Base-by-base conservation (phyloP, 192 early-diverging fungal species). In the Oehlia diaphana region DNA sequence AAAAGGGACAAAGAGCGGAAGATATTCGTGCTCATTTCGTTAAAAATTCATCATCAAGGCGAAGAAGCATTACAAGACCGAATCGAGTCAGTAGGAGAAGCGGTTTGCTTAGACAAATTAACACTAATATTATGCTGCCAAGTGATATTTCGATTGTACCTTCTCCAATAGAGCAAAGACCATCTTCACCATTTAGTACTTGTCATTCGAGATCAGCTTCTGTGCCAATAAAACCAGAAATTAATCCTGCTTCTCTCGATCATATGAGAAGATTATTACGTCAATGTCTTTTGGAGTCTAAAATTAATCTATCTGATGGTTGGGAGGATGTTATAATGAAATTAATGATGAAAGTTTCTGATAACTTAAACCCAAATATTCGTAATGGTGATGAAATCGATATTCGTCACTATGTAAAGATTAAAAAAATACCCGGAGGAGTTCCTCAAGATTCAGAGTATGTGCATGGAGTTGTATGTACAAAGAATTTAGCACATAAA, bases 361-460 rank as follows among this genome's bases (percentile, higher is more conserved):
- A 86, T 62, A 82, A 89, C 70, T 81, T 93, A 9, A 84, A 86
- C 50, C 89, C 93, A 1, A 88, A 94, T 81, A 88, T 95, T 42
- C 82, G 89, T 23, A 89, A 84, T 26, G 93, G 95, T 72, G 96
- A 97, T 82, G 89, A 92, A 79, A 94, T 95, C 78, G 96, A 98
- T 80, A 90, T 96, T 62, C 88, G 93, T 13, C 91, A 95, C 42
- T 96, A 96, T 67, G 93, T 99, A 64, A 97, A 97, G 76, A 94
- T 98, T 81, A 99, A 99, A 82, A 94, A 94, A 79, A 94, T 99
- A 26, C 93, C 98, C 0, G 98, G 97, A 10, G 96, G 95, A 10
- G 33, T 80, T 33, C 93, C 95, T 0, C 63, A 79, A 33, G 95
- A 97, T 81, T 93, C 92, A 62, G 88, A 93, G 63, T 98, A 94